Conservation (phyloP, 2,329 filamentous ascomycete species). For the Coleophoma cylindrospora region DNA sequence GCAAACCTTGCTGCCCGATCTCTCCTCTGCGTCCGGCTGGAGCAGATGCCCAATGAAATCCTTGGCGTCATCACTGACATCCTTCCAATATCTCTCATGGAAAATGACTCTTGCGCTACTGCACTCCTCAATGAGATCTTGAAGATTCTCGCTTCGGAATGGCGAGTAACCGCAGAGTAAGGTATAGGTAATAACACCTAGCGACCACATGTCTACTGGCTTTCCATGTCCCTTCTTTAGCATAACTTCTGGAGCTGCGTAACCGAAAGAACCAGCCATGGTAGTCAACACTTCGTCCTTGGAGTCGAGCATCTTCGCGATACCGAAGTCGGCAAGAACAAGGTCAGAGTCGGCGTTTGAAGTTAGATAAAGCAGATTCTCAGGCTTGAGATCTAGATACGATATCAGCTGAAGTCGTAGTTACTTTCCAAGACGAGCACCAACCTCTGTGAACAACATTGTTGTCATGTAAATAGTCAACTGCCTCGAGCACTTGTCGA, state of each 20-base stretch:
- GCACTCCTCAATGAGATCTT: constrained; percentile 93
- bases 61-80: constrained; percentile 92
- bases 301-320: constrained; percentile 93
- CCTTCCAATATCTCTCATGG: constrained; percentile 98
- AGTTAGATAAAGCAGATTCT: constrained; percentile 93
- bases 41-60: constrained; percentile 84
- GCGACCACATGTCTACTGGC: constrained; percentile 98
- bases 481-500: constrained; percentile 85
- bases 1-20: constrained; percentile 71
- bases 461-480: constrained; percentile 89
- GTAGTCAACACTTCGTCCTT: constrained; percentile 91
- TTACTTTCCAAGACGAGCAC: not conserved
- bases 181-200: constrained; percentile 98
- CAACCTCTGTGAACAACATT: constrained; percentile 93
- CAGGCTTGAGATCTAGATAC: constrained; percentile 82
- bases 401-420: constrained; percentile 10
- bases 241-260: constrained; percentile 98
- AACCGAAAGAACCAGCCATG: constrained; percentile 98
- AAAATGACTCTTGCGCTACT: constrained; percentile 79
- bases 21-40: constrained; percentile 69
- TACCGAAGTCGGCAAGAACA: constrained; percentile 95
- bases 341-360: constrained; percentile 72
- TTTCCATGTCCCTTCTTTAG: constrained; percentile 96
- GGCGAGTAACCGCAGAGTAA: constrained; percentile 97
- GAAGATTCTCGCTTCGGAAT: constrained; percentile 90